phyloP scores from a whole-genome alignment of 2,329 filamentous ascomycete species.

The Orbilia blumenaviensis region DNA sequence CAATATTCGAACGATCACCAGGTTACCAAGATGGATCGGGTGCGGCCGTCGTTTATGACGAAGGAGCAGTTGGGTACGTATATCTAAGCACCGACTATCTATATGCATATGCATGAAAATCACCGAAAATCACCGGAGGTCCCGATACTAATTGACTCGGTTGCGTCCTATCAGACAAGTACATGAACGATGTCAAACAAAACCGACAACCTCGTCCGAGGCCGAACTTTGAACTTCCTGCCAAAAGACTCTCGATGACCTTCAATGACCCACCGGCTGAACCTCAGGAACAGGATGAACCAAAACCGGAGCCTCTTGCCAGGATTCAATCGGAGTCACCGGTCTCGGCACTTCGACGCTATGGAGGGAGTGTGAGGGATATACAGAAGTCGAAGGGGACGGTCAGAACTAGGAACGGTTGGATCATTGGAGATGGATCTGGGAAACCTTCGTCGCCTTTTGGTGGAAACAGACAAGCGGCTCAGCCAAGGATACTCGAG shows the following conservation, averaged over 20 bases:
- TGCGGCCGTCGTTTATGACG: conserved; percentile 57
- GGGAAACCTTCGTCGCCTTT: conserved; percentile 29
- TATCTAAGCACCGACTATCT: too few relatives aligned
- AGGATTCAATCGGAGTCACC: conserved; percentile 23
- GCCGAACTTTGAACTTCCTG: conserved; percentile 45
- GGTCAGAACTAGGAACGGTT: conserved; percentile 36
- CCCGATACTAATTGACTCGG: neutral
- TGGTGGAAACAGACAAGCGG: conserved; percentile 18
- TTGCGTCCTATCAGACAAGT: conserved; percentile 30
- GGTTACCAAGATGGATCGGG: conserved; percentile 46
- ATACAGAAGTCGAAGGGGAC: conserved; percentile 41
- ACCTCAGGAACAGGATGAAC: conserved; percentile 1
- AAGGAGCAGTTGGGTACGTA: conserved; percentile 58
- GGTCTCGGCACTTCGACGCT: conserved; percentile 31
- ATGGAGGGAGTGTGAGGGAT: conserved; percentile 45
- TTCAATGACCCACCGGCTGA: conserved; percentile 17
- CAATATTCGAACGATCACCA: neutral
- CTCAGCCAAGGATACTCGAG: conserved; percentile 15
- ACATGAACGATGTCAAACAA: conserved; percentile 50
- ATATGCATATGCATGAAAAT: neutral
- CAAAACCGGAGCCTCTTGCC: conserved; percentile 23
- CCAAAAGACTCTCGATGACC: conserved; percentile 33
- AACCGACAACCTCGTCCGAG: conserved; percentile 35
- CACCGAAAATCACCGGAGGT: neutral
- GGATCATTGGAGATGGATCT: conserved; percentile 36